Evolutionary conservation across 768 basidiomycete species (phyloP), one percentile per base, ranked within the genome.

Genomic region (Kwoniella sp.): DNA sequence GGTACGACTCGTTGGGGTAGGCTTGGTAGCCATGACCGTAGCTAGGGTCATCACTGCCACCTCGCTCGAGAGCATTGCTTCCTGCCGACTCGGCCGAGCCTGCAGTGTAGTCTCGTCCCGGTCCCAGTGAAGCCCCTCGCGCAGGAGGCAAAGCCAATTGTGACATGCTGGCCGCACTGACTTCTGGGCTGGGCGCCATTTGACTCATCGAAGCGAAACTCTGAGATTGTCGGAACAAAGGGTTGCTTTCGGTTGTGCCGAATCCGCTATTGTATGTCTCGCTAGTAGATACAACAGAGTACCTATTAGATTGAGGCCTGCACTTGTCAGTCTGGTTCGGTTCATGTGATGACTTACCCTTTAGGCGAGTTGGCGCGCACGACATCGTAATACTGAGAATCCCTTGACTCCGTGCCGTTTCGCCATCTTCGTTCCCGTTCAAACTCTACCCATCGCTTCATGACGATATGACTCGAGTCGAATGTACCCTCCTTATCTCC

Each of bases 391-490:
- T 84, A 86, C 5, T 86, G 85, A 24, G 87, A 88, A 74, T 95
- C 92, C 65, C 90, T 85, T 4, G 91, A 93, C 68, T 88, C 86
- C 22, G 86, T 86, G 7, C 92, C 93, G 75, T 80, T 88, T 86
- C 88, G 92, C 92, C 91, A 97, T 65, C 93, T 85, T 69, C 95
- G 83, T 69, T 98, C 96, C 53, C 95, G 84, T 83, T 98, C 96
- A 78, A 96, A 98, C 81, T 98, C 96, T 19, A 87, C 92, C 95
- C 95, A 99, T 44, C 92, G 86, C 84, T 98, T 98, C 96, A 98
- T 97, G 36, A 95, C 90, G 71, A 99, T 98, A 81, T 94, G 88
- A 49, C 87, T 85, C 27, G 93, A 95, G 82, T 99, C 95, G 73
- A 99, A 99, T 77, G 90, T 90, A 78, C 96, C 96, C 66, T 95